These are phyloP conservation scores for Tilletia setariae DNA, from an alignment of 1,284 basidiomycete genomes.

Conservation along the genomic window DNA sequence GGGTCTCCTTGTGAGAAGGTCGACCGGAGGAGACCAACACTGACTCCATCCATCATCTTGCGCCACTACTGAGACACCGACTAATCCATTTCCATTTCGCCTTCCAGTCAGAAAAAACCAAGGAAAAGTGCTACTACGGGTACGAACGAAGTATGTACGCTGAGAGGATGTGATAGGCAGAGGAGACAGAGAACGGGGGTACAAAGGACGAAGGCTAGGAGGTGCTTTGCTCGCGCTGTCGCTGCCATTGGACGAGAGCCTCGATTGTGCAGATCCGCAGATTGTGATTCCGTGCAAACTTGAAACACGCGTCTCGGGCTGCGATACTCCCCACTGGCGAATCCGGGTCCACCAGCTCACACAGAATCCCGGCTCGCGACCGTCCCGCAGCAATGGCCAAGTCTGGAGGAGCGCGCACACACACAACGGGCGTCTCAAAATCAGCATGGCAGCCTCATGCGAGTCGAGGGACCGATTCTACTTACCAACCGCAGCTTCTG, in stretches of 20 bases:
- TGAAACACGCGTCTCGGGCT: constrained; percentile 83
- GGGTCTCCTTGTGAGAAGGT: too few species aligned
- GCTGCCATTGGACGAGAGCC: constrained; percentile 57
- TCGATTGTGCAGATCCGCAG: constrained; percentile 92
- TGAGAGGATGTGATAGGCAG: too few species aligned
- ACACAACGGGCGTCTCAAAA: background rate
- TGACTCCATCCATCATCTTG: too few species aligned
- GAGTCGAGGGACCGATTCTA: constrained; percentile 20
- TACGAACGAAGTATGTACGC: too few species aligned
- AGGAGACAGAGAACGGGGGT: background rate
- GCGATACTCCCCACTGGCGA: constrained; percentile 85
- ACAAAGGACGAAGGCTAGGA: background rate
- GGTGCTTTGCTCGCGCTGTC: constrained; percentile 31
- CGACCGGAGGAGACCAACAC: too few species aligned
- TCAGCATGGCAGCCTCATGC: background rate
- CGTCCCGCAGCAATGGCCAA: constrained; percentile 76
- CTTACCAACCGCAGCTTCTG: constrained; percentile 75
- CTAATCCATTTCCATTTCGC: too few species aligned
- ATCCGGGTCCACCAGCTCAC: constrained; percentile 92
- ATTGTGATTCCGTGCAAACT: constrained; percentile 86
- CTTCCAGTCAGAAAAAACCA: too few species aligned
- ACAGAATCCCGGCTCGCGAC: constrained; percentile 78
- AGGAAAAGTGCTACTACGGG: too few species aligned
- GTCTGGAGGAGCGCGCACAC: constrained; percentile 58
- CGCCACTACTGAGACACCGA: too few species aligned